A percentile compares a stretch with the other conserved stretches of the same genome.
phyloP scores from a whole-genome alignment of 163 green algal species.

The Scenedesmus sp. region DNA sequence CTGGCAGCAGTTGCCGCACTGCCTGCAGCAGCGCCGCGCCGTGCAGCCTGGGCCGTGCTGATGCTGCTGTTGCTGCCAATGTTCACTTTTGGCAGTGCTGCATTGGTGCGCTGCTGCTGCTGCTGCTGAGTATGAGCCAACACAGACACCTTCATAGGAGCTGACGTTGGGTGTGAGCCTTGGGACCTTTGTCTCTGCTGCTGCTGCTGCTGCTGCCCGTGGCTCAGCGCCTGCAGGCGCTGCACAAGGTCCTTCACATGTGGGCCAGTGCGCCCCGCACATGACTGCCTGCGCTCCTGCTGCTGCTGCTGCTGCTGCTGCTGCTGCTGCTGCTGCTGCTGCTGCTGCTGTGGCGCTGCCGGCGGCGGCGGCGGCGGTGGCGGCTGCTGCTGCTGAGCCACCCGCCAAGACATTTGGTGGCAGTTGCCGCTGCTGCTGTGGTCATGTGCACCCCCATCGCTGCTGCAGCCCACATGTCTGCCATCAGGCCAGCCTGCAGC shows the following conservation, averaged over 20 bases:
- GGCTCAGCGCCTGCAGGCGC: not conserved
- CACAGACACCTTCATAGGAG: not conserved
- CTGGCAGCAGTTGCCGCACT: not conserved
- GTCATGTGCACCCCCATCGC: not conserved
- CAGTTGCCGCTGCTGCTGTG: not conserved
- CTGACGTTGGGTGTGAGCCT: not conserved
- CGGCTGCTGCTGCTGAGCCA: not conserved
- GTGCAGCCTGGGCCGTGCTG: not conserved
- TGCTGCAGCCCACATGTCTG: not conserved
- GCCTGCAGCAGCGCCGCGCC: not conserved
- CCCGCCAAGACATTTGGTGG: not conserved
- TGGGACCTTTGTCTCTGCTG: not conserved
- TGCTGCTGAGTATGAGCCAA: not conserved
- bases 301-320: constrained; percentile 15
- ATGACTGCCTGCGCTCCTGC: constrained; percentile 21
- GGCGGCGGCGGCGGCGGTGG: too few relatives aligned
- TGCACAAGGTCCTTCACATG: not conserved
- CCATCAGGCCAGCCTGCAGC: not conserved
- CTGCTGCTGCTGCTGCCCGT: constrained; percentile 16
- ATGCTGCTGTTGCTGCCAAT: not conserved
- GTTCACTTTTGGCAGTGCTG: not conserved
- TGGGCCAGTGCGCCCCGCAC: not conserved
- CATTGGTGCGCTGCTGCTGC: too few relatives aligned
- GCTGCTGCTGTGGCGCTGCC: not conserved
- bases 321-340: constrained; percentile 5